A percentile compares a stretch with the other conserved stretches of the same genome.
These are phyloP conservation scores for Calocera cornea DNA, from an alignment of 768 basidiomycete species.

Conservation along the genomic window DNA sequence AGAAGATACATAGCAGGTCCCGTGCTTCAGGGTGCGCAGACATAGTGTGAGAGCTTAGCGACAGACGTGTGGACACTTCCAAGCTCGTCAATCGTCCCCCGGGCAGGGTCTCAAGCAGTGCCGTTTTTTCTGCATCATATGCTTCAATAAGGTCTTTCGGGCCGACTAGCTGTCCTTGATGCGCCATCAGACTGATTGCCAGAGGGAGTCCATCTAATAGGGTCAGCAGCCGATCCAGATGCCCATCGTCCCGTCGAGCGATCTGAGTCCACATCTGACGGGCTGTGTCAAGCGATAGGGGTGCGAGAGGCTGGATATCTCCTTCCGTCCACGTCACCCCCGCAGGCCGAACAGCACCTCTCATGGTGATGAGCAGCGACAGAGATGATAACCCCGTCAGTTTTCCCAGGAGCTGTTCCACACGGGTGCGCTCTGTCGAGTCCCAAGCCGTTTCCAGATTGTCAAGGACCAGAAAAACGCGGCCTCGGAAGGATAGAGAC, in stretches of 20 bases:
- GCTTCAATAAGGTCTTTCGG: too few relatives aligned
- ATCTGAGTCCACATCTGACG: constrained; percentile 21
- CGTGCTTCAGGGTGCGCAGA: constrained; percentile 15
- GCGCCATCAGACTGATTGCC: too few relatives aligned
- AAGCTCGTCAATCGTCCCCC: constrained; percentile 14
- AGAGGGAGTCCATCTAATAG: too few relatives aligned
- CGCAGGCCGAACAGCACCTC: constrained; percentile 10
- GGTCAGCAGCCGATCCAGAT: not conserved
- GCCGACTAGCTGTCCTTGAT: too few relatives aligned
- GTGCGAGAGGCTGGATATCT: not conserved
- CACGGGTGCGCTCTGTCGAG: constrained; percentile 14
- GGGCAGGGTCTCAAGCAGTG: not conserved
- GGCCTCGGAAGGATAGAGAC: constrained; percentile 17
- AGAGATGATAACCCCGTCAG: constrained; percentile 21
- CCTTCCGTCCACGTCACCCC: constrained; percentile 2
- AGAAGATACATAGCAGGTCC: constrained; percentile 17
- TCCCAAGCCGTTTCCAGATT: constrained; percentile 28
- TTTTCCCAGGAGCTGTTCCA: constrained; percentile 19
- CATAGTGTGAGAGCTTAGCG: constrained; percentile 15
- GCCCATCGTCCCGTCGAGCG: constrained; percentile 3
- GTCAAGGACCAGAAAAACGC: constrained; percentile 27
- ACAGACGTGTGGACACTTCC: constrained; percentile 17
- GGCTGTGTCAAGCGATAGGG: constrained; percentile 11
- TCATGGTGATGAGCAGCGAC: constrained; percentile 26
- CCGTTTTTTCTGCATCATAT: not conserved